Evolutionary conservation across 2,329 filamentous ascomycete species (phyloP), one percentile per base, ranked within the genome.

Genomic region (Raffaelea ambrosiae): DNA sequence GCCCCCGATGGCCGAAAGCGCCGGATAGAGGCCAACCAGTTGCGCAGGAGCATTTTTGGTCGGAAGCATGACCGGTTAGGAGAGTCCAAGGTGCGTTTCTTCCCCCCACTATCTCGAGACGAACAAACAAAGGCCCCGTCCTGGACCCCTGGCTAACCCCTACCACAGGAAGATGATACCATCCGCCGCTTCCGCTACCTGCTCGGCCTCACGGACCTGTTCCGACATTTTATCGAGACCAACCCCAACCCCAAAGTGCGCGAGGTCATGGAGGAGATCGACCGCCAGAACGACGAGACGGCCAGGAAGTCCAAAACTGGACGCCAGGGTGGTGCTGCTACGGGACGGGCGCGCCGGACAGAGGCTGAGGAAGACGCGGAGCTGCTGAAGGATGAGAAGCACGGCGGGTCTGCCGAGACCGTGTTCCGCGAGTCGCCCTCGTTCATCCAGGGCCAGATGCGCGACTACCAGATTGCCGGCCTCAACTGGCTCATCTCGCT

Each of bases 291-390:
- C 63, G 83, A 78, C 13, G 87, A 89, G 56, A 77, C 81, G 26
- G 72, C 74, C 36, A 84, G 77, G 54, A 74, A 74, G 10, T 88
- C 88, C 66, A 90, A 89, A 57, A 83, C 78, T 36, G 80, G 80
- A 51, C 84, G 91, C 57, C 87, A 94, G 65, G 90, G 91, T 49
- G 91, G 91, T 49, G 89, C 90, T 29, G 80, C 77, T 49, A 84
- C 76, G 44, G 86, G 88, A 48, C 78, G 88, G 54, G 81, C 84
- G 56, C 83, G 93, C 59, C 84, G 91, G 61, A 98, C 93, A 2
- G 93, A 98, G 66, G 90, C 95, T 59, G 93, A 98, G 64, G 93
- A 98, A 72, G 93, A 98, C 61, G 93, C 90, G 2, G 94, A 98
- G 67, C 72, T 84, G 31, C 67, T 84, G 52, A 80, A 89, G 58